Conservation (phyloP, 768 basidiomycete species). For the Tulasnella sp. region DNA sequence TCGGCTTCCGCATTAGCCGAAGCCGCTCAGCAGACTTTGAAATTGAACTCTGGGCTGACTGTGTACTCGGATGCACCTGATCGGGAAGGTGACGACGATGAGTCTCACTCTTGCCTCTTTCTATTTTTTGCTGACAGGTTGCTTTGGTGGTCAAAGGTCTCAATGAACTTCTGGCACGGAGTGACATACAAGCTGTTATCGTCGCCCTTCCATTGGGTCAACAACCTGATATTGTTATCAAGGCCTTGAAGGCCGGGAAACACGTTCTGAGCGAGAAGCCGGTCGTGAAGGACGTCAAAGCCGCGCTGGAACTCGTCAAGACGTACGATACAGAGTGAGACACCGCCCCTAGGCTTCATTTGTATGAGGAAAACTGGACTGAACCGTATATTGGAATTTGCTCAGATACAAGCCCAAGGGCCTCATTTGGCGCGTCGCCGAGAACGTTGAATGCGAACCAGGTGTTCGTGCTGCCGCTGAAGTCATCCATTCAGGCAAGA, state of each 20-base stretch:
- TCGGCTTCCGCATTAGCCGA: conserved; percentile 53
- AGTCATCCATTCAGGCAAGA: conserved; percentile 45
- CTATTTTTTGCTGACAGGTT: background rate
- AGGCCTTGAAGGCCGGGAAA: conserved; percentile 52
- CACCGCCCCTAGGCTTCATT: background rate
- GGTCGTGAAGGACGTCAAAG: conserved; percentile 63
- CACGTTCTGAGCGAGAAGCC: conserved; percentile 90
- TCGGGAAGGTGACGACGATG: background rate
- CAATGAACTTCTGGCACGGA: conserved; percentile 60
- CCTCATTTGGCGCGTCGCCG: conserved; percentile 74
- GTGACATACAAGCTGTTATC: conserved; percentile 69
- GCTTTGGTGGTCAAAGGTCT: conserved; percentile 39
- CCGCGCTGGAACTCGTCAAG: conserved; percentile 60
- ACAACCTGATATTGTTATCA: conserved; percentile 65
- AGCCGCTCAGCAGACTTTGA: conserved; percentile 43
- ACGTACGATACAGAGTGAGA: conserved; percentile 57
- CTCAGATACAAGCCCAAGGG: conserved; percentile 38
- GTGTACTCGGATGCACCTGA: conserved; percentile 54
- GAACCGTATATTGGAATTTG: background rate
- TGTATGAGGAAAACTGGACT: conserved; percentile 34
- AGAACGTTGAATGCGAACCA: conserved; percentile 70
- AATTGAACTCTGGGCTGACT: conserved; percentile 42
- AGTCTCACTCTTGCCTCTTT: background rate
- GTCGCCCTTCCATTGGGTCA: conserved; percentile 71
- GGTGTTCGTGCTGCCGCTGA: conserved; percentile 37